Base-by-base conservation (phyloP, 768 basidiomycete genomes). In the Naganishia kalamii region DNA sequence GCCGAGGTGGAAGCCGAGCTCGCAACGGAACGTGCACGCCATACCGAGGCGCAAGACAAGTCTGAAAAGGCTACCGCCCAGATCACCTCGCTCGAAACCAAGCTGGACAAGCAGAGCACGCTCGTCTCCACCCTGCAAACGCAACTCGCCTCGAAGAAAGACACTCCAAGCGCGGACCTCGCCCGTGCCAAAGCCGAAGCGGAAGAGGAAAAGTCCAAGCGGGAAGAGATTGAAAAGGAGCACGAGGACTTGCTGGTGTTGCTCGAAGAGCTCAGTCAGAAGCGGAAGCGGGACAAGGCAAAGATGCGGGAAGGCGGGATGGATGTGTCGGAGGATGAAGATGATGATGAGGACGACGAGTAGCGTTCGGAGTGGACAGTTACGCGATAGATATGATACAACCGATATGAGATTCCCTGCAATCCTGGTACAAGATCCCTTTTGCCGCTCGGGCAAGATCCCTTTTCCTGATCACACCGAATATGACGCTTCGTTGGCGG, bases 161-260 rank as follows among this genome's bases (percentile, higher is more conserved):
- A 67, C 35, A 71, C 69, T 40, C 60, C 60, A 51, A 50, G 70
- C 27, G 54, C 67, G n/a, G 70, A 68, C 19, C 60, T 73, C 40
- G 71, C 72, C 23, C 68, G 65, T 19, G 60, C 73, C 1, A 68
- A 72, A 32, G 70, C 65, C 15, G 77, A 85, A 61, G 75, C 90
- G 8, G 76, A 78, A 46, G 79, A 78, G 0, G 81, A 85, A 10
- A 84, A 88, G 69, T 82, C 81, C 62, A 88, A 87, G 74, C 83
- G 84, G 52, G 87, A 84, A 69, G 92, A 96, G 10, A 85, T 86
- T 25, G 92, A 96, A 77, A 93, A 92, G 78, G 94, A 99, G 76
- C 93, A 97, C 71, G 94, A 97, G 75, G 94, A 99, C 77, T 77
- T 98, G 51, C 81, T 99, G 23, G 93, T 99, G 0, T 79, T 97